These are phyloP conservation scores for Nitzschia putrida DNA, from an alignment of 108 stramenopile genomes.

Conservation along the genomic window DNA sequence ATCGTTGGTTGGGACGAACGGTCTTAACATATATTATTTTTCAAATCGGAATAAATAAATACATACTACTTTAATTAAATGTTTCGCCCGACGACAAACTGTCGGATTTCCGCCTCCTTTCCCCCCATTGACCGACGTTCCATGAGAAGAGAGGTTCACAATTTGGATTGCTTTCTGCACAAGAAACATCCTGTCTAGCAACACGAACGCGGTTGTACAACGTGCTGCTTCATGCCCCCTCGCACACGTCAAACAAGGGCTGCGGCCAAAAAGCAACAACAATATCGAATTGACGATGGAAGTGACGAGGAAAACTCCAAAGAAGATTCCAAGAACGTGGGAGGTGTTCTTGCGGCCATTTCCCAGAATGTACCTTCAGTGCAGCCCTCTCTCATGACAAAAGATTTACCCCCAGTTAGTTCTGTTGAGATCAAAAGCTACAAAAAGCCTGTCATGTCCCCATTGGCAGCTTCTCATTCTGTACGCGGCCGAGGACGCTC, in stretches of 20 bases:
- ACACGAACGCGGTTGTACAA: too few relatives aligned
- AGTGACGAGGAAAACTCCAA: slow-evolving; percentile 19
- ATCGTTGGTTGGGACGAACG: too few relatives aligned
- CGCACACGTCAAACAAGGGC: slow-evolving; percentile 15
- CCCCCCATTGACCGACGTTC: too few relatives aligned
- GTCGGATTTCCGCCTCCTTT: too few relatives aligned
- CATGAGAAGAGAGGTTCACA: too few relatives aligned
- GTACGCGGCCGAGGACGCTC: background rate
- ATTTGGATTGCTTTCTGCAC: too few relatives aligned
- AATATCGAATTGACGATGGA: slow-evolving; percentile 26
- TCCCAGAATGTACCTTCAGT: slow-evolving; percentile 13
- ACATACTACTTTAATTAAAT: too few relatives aligned
- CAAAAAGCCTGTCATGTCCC: background rate
- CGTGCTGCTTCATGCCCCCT: slow-evolving; percentile 6
- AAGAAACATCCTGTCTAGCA: too few relatives aligned
- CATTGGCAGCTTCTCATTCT: slow-evolving; percentile 4
- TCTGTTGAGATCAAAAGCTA: background rate
- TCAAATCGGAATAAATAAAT: too few relatives aligned
- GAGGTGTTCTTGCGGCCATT: slow-evolving; percentile 36
- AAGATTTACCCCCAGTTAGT: background rate
- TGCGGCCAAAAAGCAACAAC: slow-evolving; percentile 21
- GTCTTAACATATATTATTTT: too few relatives aligned
- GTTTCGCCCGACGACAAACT: too few relatives aligned
- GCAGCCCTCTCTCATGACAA: too few relatives aligned
- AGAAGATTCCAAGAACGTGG: slow-evolving; percentile 3